Evolutionary conservation across 1,139 yeast species (phyloP).

Genomic region (Nakaseomyces kungkrabaensis): DNA sequence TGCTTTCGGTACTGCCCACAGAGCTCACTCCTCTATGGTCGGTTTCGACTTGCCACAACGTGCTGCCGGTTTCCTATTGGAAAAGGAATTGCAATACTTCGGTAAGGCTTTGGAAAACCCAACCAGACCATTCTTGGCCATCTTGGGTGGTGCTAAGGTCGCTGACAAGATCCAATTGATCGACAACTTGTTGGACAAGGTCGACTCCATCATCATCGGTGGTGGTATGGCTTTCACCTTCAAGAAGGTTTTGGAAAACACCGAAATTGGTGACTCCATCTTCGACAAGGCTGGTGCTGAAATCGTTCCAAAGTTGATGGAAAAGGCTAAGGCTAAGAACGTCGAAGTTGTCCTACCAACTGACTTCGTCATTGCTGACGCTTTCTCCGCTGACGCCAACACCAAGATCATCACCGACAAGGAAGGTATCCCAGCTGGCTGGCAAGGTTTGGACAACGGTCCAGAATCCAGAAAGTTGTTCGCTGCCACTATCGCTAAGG

Average conservation of each 20-base stretch:
- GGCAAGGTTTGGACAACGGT: slow-evolving; percentile 95
- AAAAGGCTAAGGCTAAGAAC: slow-evolving; percentile 88
- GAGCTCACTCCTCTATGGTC: slow-evolving; percentile 98
- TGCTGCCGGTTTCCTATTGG: slow-evolving; percentile 96
- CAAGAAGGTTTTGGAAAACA: slow-evolving; percentile 79
- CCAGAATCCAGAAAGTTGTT: slow-evolving; percentile 73
- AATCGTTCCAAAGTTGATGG: slow-evolving; percentile 79
- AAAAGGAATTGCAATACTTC: slow-evolving; percentile 90
- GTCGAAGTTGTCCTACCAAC: slow-evolving; percentile 88
- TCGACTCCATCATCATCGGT: slow-evolving; percentile 82
- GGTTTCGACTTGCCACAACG: slow-evolving; percentile 87
- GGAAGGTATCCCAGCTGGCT: slow-evolving; percentile 83
- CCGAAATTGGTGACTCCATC: slow-evolving; percentile 81
- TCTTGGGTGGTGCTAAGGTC: slow-evolving; percentile 97
- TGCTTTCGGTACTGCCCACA: slow-evolving; percentile 98
- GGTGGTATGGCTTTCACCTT: slow-evolving; percentile 99
- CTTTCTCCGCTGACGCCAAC: slow-evolving; percentile 82
- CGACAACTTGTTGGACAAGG: slow-evolving; percentile 93
- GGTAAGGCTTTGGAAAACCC: slow-evolving; percentile 98
- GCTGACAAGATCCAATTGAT: slow-evolving; percentile 95
- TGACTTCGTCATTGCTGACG: slow-evolving; percentile 90
- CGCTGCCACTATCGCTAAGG: slow-evolving; percentile 69
- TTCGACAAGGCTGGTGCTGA: slow-evolving; percentile 89
- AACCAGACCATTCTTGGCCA: slow-evolving; percentile 92
- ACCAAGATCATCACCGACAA: slow-evolving; percentile 71